Evolutionary conservation across 192 early-diverging fungal species (phyloP).

Genomic region (Entomortierella parvispora): DNA sequence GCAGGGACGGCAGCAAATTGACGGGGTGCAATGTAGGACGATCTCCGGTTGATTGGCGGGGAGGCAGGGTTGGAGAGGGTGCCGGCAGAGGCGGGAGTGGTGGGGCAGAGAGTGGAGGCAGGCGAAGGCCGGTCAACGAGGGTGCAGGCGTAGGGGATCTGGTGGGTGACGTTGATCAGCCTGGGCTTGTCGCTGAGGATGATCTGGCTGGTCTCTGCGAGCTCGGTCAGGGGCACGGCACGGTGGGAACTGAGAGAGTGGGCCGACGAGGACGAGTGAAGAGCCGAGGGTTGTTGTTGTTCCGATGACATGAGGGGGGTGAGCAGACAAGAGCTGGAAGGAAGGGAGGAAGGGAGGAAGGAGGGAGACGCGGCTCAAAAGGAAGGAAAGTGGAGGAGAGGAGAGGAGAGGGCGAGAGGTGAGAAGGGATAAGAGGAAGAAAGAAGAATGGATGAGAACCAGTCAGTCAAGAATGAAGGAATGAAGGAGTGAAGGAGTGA

Average conservation of each 20-base stretch:
- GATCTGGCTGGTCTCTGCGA: slow-evolving; percentile 40
- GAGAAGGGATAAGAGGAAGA: neutral
- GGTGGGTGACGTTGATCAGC: slow-evolving; percentile 67
- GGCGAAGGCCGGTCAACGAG: slow-evolving; percentile 11
- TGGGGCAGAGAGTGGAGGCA: neutral
- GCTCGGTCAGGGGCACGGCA: slow-evolving; percentile 35
- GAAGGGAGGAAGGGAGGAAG: neutral
- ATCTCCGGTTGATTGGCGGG: slow-evolving; percentile 8
- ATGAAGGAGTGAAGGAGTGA: neutral
- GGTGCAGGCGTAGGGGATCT: slow-evolving; percentile 57
- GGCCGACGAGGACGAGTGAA: slow-evolving; percentile 12
- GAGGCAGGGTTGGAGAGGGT: neutral
- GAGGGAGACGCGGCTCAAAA: neutral
- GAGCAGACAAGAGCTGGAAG: too few relatives aligned
- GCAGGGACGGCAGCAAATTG: neutral
- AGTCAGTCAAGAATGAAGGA: neutral
- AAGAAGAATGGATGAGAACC: neutral
- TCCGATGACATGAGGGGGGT: too few relatives aligned
- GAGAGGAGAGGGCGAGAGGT: neutral
- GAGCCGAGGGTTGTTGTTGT: neutral
- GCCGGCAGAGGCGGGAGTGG: slow-evolving; percentile 2
- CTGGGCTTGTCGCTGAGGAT: slow-evolving; percentile 35
- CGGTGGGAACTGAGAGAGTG: slow-evolving; percentile 2
- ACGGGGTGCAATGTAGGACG: slow-evolving; percentile 2
- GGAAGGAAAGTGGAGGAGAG: neutral